Evolutionary conservation across 139 green algal species (phyloP).

Genomic region (Picochlorum sp.): DNA sequence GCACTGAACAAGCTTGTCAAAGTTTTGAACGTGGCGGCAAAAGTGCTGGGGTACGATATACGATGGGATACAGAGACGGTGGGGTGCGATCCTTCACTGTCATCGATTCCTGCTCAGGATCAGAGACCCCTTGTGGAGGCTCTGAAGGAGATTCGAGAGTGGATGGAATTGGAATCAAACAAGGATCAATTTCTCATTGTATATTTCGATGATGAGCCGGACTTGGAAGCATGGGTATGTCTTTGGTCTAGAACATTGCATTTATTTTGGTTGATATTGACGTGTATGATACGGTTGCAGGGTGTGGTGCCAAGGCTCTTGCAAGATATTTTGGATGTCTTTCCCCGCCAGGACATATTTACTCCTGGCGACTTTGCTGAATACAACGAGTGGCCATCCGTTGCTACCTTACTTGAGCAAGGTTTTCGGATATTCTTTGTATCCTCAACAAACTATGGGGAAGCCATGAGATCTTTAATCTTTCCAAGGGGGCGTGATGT

Average conservation of each 20-base stretch:
- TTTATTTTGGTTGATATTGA: no score
- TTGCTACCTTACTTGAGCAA: constrained; percentile 23
- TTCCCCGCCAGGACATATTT: constrained; percentile 28
- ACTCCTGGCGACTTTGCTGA: constrained; percentile 26
- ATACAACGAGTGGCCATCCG: constrained; percentile 18
- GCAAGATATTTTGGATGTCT: constrained; percentile 22
- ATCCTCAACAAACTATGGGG: constrained; percentile 45
- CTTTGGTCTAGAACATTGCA: not conserved
- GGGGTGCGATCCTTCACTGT: constrained; percentile 58
- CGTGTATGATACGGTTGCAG: constrained; percentile 12
- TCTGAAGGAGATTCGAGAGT: constrained; percentile 44
- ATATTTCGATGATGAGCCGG: constrained; percentile 55
- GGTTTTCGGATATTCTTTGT: constrained; percentile 49
- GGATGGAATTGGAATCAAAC: constrained; percentile 36
- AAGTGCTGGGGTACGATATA: constrained; percentile 39
- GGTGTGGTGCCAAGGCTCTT: constrained; percentile 28
- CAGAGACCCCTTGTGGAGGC: constrained; percentile 46
- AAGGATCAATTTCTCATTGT: constrained; percentile 46
- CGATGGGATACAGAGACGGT: constrained; percentile 69
- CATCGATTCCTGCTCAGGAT: constrained; percentile 47
- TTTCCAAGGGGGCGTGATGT: constrained; percentile 29
- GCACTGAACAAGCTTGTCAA: constrained; percentile 47
- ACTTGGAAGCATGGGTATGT: constrained; percentile 44
- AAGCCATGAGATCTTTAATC: constrained; percentile 34
- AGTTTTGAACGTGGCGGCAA: constrained; percentile 47